Evolutionary conservation across 2,329 filamentous ascomycete species (phyloP).

Genomic region (Penicillium thymicola): DNA sequence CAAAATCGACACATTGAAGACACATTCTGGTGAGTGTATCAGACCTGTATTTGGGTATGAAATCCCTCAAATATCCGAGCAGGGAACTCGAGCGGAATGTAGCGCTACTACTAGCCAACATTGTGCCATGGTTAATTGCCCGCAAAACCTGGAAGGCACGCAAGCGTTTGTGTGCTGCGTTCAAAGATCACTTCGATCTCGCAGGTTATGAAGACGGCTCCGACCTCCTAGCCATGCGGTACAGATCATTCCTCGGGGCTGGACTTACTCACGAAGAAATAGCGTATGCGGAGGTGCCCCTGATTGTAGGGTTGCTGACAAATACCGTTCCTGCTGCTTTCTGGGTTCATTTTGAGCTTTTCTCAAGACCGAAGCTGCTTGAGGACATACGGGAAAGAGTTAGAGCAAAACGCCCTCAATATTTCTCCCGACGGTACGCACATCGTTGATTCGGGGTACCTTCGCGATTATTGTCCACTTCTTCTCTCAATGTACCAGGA

Average conservation of each 20-base stretch:
- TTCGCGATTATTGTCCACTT: not conserved
- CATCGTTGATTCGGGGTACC: not conserved
- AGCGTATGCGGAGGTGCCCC: not conserved
- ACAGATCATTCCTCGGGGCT: not conserved
- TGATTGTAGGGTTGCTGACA: not conserved
- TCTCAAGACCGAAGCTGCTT: not conserved
- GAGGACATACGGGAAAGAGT: not conserved
- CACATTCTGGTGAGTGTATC: not conserved
- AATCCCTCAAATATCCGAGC: not conserved
- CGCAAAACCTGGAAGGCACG: not conserved
- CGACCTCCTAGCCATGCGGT: not conserved
- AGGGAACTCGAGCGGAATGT: not conserved
- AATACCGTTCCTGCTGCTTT: not conserved
- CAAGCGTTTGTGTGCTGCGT: not conserved
- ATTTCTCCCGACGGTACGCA: not conserved
- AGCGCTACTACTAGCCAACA: not conserved
- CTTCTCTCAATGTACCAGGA: not conserved
- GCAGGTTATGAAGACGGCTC: not conserved
- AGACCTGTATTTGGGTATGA: not conserved
- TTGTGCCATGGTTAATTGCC: not conserved
- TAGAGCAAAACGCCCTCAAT: not conserved
- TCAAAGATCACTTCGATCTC: not conserved
- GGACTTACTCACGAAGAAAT: not conserved
- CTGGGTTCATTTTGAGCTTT: not conserved
- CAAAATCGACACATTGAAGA: not conserved